Evolutionary conservation across 139 green algal species (phyloP).

Genomic region (Chlamydomonas asymmetrica): DNA sequence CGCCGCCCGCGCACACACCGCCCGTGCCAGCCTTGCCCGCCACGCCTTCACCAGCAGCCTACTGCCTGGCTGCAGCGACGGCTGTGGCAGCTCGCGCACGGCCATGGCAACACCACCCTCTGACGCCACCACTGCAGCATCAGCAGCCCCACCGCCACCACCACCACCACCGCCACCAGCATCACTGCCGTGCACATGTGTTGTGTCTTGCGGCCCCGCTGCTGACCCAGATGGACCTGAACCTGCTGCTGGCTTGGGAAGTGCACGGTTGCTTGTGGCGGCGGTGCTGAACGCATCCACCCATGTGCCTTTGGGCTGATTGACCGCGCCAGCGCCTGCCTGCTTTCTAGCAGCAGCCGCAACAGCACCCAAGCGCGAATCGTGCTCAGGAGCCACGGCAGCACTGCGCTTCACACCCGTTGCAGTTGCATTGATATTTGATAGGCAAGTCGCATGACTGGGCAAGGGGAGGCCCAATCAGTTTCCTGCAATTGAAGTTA

Average conservation of each 20-base stretch:
- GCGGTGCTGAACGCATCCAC: constrained; percentile 40
- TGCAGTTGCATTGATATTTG: no score
- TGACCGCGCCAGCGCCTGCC: neutral
- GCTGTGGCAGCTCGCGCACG: no score
- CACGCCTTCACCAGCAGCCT: no score
- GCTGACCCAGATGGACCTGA: neutral
- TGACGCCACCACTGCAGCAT: neutral
- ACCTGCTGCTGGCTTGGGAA: constrained; percentile 6
- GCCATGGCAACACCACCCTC: no score
- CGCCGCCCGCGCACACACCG: neutral
- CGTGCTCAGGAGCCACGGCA: neutral
- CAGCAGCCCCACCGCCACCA: neutral
- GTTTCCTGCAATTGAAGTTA: no score
- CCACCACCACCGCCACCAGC: neutral
- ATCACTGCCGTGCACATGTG: neutral
- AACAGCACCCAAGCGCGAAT: constrained; percentile 1
- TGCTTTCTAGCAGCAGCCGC: neutral
- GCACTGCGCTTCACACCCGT: neutral
- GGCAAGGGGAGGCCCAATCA: no score
- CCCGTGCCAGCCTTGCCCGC: neutral
- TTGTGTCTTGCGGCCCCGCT: no score
- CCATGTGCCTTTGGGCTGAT: constrained; percentile 38
- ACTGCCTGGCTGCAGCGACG: no score
- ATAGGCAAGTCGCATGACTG: no score
- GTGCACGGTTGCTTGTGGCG: constrained; percentile 15